Percentiles rank a stretch among this genome's conserved stretches.
Evolutionary conservation across 768 basidiomycete genomes (phyloP).

Genomic region (Naganishia vishniacii): DNA sequence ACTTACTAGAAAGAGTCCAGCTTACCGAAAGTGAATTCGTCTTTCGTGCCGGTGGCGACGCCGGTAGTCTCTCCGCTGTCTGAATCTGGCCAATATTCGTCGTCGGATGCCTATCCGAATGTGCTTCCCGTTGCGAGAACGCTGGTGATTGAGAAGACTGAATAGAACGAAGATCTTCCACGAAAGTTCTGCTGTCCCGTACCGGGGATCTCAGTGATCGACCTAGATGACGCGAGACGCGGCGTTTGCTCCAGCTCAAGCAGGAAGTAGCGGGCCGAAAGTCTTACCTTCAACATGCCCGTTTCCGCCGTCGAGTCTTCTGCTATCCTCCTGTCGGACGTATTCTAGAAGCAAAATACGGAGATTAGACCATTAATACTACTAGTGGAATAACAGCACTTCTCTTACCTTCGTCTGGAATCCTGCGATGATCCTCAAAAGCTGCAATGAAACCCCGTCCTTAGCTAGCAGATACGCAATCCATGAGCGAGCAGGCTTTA

Average conservation of each 20-base stretch:
- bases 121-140: constrained; percentile 1
- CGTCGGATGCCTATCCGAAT: constrained; percentile 5
- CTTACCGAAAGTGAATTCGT: constrained; percentile 13
- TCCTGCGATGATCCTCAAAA: constrained; percentile 10
- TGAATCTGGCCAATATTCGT: not conserved
- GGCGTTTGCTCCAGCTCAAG: not conserved
- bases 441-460: not conserved
- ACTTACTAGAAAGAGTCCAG: not conserved
- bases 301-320: constrained; percentile 5
- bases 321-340: not conserved
- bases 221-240: not conserved
- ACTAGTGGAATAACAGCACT: not conserved
- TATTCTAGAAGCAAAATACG: not conserved
- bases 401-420: constrained; percentile 6
- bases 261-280: not conserved
- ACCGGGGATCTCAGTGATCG: not conserved
- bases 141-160: constrained; percentile 14
- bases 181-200: not conserved
- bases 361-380: not conserved
- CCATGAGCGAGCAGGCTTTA: not conserved
- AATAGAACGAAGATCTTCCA: not conserved
- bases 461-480: not conserved
- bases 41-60: constrained; percentile 9
- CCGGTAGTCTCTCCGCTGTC: not conserved
- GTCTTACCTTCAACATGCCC: constrained; percentile 5